A percentile compares a stretch with the other conserved stretches of the same genome.
Conservation (phyloP, 1,284 basidiomycete genomes). For the Cryptococcus floricola region DNA sequence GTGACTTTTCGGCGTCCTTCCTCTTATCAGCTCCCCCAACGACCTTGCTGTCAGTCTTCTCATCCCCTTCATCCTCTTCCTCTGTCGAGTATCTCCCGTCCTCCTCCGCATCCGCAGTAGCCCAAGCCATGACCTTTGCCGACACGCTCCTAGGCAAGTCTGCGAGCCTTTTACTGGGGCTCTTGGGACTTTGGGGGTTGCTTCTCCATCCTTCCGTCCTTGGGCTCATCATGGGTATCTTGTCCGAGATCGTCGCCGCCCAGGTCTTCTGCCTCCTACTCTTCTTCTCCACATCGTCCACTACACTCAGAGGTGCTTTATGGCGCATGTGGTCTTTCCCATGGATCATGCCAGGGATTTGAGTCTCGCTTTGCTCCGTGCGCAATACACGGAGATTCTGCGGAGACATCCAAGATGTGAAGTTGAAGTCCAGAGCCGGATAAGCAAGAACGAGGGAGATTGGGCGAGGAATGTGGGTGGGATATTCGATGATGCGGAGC, state of each 20-base stretch:
- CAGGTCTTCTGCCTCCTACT: conserved; percentile 54
- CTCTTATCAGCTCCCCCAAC: conserved; percentile 16
- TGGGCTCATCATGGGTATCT: conserved; percentile 29
- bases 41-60: conserved; percentile 14
- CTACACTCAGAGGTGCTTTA: conserved; percentile 80
- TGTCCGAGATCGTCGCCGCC: conserved; percentile 47
- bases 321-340: conserved; percentile 86
- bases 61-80: conserved; percentile 39
- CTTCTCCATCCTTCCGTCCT: conserved; percentile 12
- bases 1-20: conserved; percentile 49
- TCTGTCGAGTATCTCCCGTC: conserved; percentile 36
- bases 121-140: conserved; percentile 37
- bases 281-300: conserved; percentile 58
- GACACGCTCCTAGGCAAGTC: conserved; percentile 31
- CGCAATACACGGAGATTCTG: conserved; percentile 76
- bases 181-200: conserved; percentile 14
- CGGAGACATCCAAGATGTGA: conserved; percentile 95
- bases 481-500: conserved; percentile 72
- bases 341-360: conserved; percentile 60
- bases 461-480: conserved; percentile 56
- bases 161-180: conserved; percentile 11
- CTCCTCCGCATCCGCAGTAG: conserved; percentile 49
- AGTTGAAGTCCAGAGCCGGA: conserved; percentile 84
- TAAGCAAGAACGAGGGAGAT: conserved; percentile 74
- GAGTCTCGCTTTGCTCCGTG: conserved; percentile 67